Conservation (phyloP, 495 filamentous ascomycete species). For the Neurospora sp. region DNA sequence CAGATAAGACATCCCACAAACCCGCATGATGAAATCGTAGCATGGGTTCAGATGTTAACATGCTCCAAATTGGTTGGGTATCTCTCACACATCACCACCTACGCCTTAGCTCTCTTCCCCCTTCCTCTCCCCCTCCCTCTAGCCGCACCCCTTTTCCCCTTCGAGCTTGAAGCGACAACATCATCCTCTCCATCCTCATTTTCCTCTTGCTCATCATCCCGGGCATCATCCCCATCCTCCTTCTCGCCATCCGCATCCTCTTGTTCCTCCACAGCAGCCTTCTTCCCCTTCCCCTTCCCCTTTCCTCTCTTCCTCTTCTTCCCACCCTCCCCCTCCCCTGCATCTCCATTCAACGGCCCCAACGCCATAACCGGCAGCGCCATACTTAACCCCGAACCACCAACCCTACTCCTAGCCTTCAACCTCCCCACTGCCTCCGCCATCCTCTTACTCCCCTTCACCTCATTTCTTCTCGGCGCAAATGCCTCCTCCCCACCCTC, state of each 20-base stretch:
- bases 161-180: not conserved
- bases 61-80: too few species aligned
- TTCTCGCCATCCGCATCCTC: conserved; percentile 12
- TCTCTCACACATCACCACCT: not conserved
- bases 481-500: conserved; percentile 48
- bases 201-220: conserved; percentile 11
- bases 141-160: conserved; percentile 12
- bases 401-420: conserved; percentile 22
- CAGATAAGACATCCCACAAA: too few species aligned
- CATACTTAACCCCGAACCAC: conserved; percentile 1
- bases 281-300: not conserved
- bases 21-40: too few species aligned
- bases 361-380: conserved; percentile 14
- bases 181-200: conserved; percentile 6
- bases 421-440: conserved; percentile 68
- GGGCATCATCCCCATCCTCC: conserved; percentile 13
- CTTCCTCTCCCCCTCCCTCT: conserved; percentile 18
- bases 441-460: conserved; percentile 68
- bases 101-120: conserved; percentile 28
- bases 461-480: conserved; percentile 53
- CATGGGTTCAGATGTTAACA: too few species aligned
- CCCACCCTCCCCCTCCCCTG: not conserved
- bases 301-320: conserved; percentile 14
- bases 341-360: not conserved
- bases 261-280: conserved; percentile 12